phyloP scores from a whole-genome alignment of 331 rosid species.

The Rosa hybrid region DNA sequence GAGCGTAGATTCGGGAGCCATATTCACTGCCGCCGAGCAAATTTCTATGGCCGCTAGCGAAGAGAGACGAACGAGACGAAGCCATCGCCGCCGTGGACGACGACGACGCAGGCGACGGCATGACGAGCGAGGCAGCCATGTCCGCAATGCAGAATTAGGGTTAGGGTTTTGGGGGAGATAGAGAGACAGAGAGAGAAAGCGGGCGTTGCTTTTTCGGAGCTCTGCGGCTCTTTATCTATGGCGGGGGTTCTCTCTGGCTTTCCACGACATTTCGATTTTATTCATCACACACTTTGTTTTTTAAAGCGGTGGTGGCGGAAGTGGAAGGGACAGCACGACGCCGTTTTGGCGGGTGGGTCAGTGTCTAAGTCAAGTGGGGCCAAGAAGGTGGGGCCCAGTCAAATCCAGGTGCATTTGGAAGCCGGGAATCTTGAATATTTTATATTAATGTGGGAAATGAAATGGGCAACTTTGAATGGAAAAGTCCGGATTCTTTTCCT shows the following conservation, averaged over 20 bases:
- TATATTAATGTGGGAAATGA: too few relatives aligned
- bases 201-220: background rate
- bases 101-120: slow-evolving; percentile 35
- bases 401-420: background rate
- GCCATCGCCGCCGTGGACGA: slow-evolving; percentile 19
- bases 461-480: too few relatives aligned
- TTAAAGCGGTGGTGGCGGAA: background rate
- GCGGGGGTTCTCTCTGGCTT: slow-evolving; percentile 40
- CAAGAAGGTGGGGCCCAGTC: background rate
- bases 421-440: too few relatives aligned
- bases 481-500: too few relatives aligned
- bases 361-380: fast-evolving
- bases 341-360: background rate
- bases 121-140: slow-evolving; percentile 69
- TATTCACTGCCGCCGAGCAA: slow-evolving; percentile 26
- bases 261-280: slow-evolving; percentile 30
- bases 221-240: slow-evolving; percentile 37
- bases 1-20: slow-evolving; percentile 33
- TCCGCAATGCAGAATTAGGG: slow-evolving; percentile 21
- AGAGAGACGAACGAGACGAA: slow-evolving; percentile 36
- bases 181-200: background rate
- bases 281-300: background rate
- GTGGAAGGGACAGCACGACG: background rate
- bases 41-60: slow-evolving; percentile 25
- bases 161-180: slow-evolving; percentile 18